Evolutionary conservation across 106 monocot genomes (phyloP), one percentile per base, ranked within the genome.

Genomic region (Chionographis japonica): DNA sequence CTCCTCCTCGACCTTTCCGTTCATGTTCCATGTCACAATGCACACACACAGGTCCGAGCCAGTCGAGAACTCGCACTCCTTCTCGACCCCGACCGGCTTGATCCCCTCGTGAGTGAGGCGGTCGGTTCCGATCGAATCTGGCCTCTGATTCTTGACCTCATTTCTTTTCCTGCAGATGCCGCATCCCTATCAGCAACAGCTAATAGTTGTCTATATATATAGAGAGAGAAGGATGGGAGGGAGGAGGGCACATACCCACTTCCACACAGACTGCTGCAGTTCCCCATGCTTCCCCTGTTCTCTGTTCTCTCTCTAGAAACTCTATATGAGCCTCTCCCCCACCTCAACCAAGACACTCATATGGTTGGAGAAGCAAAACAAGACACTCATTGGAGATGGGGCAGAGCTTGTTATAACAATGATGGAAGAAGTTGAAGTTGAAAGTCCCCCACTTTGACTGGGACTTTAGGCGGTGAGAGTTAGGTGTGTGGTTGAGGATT

Each of bases 21-120:
- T 74, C 61, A 77, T 86, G 69, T 86, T 86, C 86, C 79, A 86
- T 62, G 86, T 86, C 64, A 86, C 72, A 14, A 86, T 56, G 60
- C 82, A 63, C 0, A 82, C 51, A n/a, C 82, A 86, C 0, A 82
- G 53, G 2, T 43, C 60, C 0, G 86, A 79, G 17, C 60, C 63
- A 10, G 60, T 61, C 3, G 79, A 72, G 75, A 86, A 82, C 17
- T 54, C 42, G 52, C 86, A 86, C 13, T 3, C 49, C 37, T 76
- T 81, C 43, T 75, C 55, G 3, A 72, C 56, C 2, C 37, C 39
- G 7, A 86, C 57, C 4, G 72, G 76, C 65, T 79, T 86, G 40
- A 82, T 79, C 2, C 86, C 86, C 39, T 76, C 69, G 60, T 82
- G 86, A 52, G 67, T 36, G 36, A 20, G 9, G 8, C 56, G 15